A percentile compares a stretch with the other conserved stretches of the same genome.
These are phyloP conservation scores for barley (Hordeum vulgare) DNA, from an alignment of 176 grass and related monocot genomes.

Conservation along the genomic window DNA sequence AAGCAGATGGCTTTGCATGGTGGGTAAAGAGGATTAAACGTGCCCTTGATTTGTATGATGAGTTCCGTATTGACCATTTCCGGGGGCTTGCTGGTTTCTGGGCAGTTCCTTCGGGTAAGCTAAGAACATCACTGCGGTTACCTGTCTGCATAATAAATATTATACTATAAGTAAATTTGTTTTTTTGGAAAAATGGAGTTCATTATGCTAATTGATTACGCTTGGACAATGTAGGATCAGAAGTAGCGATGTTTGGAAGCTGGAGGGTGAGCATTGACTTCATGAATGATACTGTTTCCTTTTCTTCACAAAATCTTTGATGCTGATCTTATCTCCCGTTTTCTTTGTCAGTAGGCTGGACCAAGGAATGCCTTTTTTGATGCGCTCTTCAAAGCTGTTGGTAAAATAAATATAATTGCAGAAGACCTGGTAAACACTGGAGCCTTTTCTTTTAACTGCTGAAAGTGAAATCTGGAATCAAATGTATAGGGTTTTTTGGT, in stretches of 20 bases:
- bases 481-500: not conserved
- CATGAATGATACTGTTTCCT: not conserved
- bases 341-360: constrained; percentile 92
- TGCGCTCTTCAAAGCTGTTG: constrained; percentile 73
- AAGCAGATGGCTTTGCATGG: constrained; percentile 69
- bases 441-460: not conserved
- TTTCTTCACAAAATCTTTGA: constrained; percentile 3
- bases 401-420: constrained; percentile 75
- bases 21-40: constrained; percentile 93
- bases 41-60: constrained; percentile 95
- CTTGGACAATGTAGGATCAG: constrained; percentile 56
- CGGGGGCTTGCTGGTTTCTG: constrained; percentile 84
- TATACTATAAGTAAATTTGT: constrained; percentile 16
- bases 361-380: constrained; percentile 91
- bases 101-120: constrained; percentile 83
- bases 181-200: constrained; percentile 12
- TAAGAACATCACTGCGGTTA: not conserved
- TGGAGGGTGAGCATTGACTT: constrained; percentile 74
- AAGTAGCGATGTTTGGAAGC: constrained; percentile 69
- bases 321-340: constrained; percentile 30
- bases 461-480: not conserved
- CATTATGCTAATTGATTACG: constrained; percentile 11
- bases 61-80: constrained; percentile 98
- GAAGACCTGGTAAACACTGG: constrained; percentile 75
- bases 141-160: not conserved